phyloP scores from a whole-genome alignment of 805 yeast genomes.

The Candida insectorum region DNA sequence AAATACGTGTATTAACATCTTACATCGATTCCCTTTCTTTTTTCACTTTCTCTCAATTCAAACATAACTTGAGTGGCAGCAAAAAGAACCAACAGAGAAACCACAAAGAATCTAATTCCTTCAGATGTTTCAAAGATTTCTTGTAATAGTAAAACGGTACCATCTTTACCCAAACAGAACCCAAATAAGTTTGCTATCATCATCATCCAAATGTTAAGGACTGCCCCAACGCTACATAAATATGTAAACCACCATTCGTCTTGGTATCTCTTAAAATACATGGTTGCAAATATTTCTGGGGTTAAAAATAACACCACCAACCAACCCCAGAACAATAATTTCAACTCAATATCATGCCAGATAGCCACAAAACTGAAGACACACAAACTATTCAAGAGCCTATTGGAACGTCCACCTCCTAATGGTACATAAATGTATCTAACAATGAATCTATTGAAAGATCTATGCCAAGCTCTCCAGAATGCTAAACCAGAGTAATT shows the following conservation, averaged over 20 bases:
- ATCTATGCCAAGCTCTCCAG: slow-evolving; percentile 99
- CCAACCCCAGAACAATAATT: slow-evolving; percentile 94
- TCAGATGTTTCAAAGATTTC: slow-evolving; percentile 70
- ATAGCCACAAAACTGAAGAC: slow-evolving; percentile 95
- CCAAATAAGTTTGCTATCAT: slow-evolving; percentile 95
- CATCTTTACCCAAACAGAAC: slow-evolving; percentile 89
- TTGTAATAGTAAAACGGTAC: slow-evolving; percentile 59
- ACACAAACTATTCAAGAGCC: slow-evolving; percentile 73
- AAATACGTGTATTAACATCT: no score
- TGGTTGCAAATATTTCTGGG: slow-evolving; percentile 75
- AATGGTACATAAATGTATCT: slow-evolving; percentile 88
- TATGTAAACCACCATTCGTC: slow-evolving; percentile 70
- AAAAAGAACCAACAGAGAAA: slow-evolving; percentile 65
- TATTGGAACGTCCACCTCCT: slow-evolving; percentile 70
- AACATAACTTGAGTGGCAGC: slow-evolving; percentile 92
- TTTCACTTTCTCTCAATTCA: slow-evolving; percentile 84
- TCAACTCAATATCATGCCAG: slow-evolving; percentile 96
- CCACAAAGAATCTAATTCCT: slow-evolving; percentile 63
- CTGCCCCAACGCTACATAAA: slow-evolving; percentile 84
- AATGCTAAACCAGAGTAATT: slow-evolving; percentile 91
- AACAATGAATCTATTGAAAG: slow-evolving; percentile 85
- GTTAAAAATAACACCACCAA: slow-evolving; percentile 77
- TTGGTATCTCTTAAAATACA: slow-evolving; percentile 37
- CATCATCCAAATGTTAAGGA: slow-evolving; percentile 93
- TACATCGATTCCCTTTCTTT: slow-evolving; percentile 75